Conservation (phyloP, 805 yeast genomes). For the Saccharomycopsis capsularis region DNA sequence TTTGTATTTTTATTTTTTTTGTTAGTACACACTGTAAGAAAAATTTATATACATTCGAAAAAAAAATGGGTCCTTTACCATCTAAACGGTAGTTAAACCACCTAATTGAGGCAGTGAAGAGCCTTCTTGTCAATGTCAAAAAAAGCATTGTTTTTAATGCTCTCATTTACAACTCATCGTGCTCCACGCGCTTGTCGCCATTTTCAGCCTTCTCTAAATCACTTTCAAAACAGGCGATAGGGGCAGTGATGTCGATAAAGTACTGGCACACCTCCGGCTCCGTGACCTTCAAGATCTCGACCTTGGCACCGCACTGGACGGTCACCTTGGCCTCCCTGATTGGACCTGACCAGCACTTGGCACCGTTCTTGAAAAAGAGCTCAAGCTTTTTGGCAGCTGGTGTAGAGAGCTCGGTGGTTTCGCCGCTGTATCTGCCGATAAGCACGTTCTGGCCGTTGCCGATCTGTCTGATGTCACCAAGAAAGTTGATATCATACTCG, state of each 20-base stretch:
- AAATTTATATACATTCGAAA: no score
- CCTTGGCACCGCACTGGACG: slow-evolving; percentile 58
- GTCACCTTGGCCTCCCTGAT: slow-evolving; percentile 58
- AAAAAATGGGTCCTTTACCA: no score
- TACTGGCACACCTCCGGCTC: slow-evolving; percentile 92
- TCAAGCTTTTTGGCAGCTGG: slow-evolving; percentile 23
- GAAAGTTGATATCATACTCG: slow-evolving; percentile 55
- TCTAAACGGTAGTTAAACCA: no score
- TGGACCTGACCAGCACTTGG: slow-evolving; percentile 94
- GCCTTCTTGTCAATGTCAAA: no score
- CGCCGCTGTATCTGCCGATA: slow-evolving; percentile 40
- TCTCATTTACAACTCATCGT: background rate
- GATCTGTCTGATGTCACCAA: slow-evolving; percentile 50
- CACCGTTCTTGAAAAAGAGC: slow-evolving; percentile 52
- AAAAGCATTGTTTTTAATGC: no score
- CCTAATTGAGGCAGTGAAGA: no score
- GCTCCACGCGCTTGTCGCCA: background rate
- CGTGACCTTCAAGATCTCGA: slow-evolving; percentile 54
- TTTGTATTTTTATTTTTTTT: background rate
- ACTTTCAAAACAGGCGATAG: slow-evolving; percentile 33
- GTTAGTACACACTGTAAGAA: slow-evolving; percentile 3
- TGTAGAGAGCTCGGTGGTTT: slow-evolving; percentile 7
- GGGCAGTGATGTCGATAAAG: slow-evolving; percentile 38
- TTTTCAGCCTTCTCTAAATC: slow-evolving; percentile 9
- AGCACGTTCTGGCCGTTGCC: slow-evolving; percentile 39